Evolutionary conservation across 1,284 basidiomycete genomes (phyloP).

Genomic region (Apiotrichum laibachii): DNA sequence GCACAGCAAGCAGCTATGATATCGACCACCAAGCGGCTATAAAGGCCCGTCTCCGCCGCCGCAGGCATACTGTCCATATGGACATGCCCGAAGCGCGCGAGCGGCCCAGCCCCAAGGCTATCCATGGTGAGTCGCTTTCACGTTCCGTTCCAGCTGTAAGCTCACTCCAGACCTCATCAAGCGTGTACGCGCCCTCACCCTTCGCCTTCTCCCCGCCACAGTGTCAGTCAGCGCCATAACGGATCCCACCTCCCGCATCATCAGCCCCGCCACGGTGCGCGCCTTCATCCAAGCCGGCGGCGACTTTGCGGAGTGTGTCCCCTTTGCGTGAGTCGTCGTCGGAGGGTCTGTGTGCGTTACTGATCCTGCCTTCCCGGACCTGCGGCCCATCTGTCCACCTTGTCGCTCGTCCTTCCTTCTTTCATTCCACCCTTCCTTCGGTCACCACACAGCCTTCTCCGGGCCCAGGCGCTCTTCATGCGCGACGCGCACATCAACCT

Average conservation of each 20-base stretch:
- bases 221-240: constrained; percentile 42
- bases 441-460: constrained; percentile 65
- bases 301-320: constrained; percentile 69
- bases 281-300: constrained; percentile 53
- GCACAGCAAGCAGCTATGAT: background rate
- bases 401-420: background rate
- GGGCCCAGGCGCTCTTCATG: constrained; percentile 72
- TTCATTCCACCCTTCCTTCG: background rate
- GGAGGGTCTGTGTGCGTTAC: background rate
- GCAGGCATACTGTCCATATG: background rate
- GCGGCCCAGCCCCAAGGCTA: background rate
- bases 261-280: constrained; percentile 51
- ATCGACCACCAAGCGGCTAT: background rate
- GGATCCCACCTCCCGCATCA: constrained; percentile 48
- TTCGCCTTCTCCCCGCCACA: constrained; percentile 74
- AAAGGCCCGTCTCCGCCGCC: background rate
- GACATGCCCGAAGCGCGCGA: background rate
- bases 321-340: constrained; percentile 23
- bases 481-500: constrained; percentile 51
- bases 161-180: constrained; percentile 58
- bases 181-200: constrained; percentile 71
- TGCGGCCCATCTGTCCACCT: background rate
- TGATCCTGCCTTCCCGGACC: background rate
- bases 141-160: no score
- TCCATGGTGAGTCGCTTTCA: background rate